These are phyloP conservation scores for Irpex sp. DNA, from an alignment of 1,284 basidiomycete genomes.

Conservation along the genomic window DNA sequence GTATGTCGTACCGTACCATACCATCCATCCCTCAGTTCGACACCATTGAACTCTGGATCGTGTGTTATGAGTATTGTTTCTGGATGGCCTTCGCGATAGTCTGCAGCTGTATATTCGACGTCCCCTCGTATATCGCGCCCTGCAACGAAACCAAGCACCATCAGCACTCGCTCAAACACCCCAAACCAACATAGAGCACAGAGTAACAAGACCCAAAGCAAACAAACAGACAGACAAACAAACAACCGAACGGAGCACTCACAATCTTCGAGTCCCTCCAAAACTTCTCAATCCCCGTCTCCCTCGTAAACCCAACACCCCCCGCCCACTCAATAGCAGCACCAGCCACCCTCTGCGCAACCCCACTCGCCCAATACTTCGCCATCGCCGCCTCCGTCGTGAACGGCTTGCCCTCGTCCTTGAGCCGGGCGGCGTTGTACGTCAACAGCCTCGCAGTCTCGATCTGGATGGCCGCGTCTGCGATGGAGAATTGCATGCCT, in stretches of 20 bases:
- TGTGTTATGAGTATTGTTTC: conserved; percentile 60
- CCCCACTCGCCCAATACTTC: conserved; percentile 84
- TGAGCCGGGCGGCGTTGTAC: conserved; percentile 93
- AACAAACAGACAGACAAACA: too few relatives aligned
- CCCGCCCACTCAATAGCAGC: conserved; percentile 96
- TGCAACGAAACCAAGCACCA: conserved; percentile 21
- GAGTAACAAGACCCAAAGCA: too few relatives aligned
- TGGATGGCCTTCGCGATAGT: conserved; percentile 89
- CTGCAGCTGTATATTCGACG: conserved; percentile 93
- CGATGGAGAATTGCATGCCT: conserved; percentile 94
- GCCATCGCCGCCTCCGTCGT: conserved; percentile 97
- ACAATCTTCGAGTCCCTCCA: conserved; percentile 96
- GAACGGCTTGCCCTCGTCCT: conserved; percentile 87
- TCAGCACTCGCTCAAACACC: too few relatives aligned
- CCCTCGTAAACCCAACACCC: conserved; percentile 87
- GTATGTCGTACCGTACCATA: too few relatives aligned
- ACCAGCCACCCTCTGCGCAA: conserved; percentile 87
- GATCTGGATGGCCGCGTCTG: conserved; percentile 83
- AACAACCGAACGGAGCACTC: too few relatives aligned
- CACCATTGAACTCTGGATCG: not conserved
- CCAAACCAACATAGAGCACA: too few relatives aligned
- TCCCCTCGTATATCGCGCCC: conserved; percentile 94
- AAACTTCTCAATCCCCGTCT: conserved; percentile 92
- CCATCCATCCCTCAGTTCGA: too few relatives aligned
- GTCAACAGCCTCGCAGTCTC: conserved; percentile 91